phyloP scores from a whole-genome alignment of 176 grass and related monocot species.

The Hsuehochloa calcarea region DNA sequence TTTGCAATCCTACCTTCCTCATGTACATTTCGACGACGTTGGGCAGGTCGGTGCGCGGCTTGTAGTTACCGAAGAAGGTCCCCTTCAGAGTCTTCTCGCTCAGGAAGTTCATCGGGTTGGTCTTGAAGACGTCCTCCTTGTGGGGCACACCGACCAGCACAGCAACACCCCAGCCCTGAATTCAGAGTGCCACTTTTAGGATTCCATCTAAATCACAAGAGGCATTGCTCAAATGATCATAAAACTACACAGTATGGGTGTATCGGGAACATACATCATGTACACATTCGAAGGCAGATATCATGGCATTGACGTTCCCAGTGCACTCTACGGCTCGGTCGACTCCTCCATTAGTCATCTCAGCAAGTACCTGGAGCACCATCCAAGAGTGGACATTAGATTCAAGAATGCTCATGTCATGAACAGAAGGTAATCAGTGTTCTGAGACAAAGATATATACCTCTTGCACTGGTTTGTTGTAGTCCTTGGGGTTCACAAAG shows the following conservation, averaged over 20 bases:
- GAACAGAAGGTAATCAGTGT: not conserved
- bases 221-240: not conserved
- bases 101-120: conserved; percentile 69
- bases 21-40: conserved; percentile 88
- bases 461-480: conserved; percentile 77
- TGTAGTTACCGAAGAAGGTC: conserved; percentile 94
- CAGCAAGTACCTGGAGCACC: conserved; percentile 56
- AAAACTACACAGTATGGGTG: not conserved
- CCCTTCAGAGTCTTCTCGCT: conserved; percentile 84
- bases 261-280: conserved; percentile 52
- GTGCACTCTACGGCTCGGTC: conserved; percentile 77
- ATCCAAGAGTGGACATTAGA: not conserved
- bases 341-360: conserved; percentile 85
- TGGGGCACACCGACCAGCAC: conserved; percentile 80
- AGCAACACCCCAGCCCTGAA: conserved; percentile 81
- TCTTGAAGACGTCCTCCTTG: conserved; percentile 79
- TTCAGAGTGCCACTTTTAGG: not conserved
- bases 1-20: conserved; percentile 46
- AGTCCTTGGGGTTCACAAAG: conserved; percentile 79
- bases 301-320: conserved; percentile 79
- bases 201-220: not conserved
- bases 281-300: conserved; percentile 78
- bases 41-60: conserved; percentile 65
- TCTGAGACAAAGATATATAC: not conserved
- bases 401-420: not conserved